phyloP scores from a whole-genome alignment of 177 flowering plant genomes.

The Vitis hybrid region DNA sequence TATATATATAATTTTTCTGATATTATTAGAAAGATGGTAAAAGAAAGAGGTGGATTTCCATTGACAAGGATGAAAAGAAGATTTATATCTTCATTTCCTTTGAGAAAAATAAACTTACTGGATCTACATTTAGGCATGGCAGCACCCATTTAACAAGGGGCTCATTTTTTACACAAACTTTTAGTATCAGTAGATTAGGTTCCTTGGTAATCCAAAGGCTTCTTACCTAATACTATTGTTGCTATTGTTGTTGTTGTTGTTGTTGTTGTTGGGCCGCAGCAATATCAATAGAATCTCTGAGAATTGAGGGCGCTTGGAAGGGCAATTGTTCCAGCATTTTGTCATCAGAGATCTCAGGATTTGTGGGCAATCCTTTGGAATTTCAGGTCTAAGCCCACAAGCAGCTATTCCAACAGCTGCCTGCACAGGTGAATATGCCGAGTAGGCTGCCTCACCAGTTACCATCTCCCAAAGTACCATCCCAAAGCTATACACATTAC shows the following conservation, averaged over 20 bases:
- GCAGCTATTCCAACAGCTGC: conserved; percentile 99
- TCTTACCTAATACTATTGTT: conserved; percentile 29
- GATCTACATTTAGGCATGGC: conserved; percentile 15
- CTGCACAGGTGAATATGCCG: conserved; percentile 86
- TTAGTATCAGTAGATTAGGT: conserved; percentile 7
- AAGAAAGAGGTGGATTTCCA: not conserved
- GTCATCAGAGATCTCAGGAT: conserved; percentile 66
- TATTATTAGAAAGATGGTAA: not conserved
- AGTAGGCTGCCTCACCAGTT: conserved; percentile 85
- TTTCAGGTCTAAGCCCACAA: conserved; percentile 91
- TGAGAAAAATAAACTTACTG: conserved; percentile 1
- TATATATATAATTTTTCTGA: not conserved
- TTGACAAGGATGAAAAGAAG: not conserved
- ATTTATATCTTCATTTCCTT: conserved; percentile 15
- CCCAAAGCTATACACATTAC: conserved; percentile 91
- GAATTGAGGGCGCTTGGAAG: conserved; percentile 83
- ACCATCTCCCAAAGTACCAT: conserved; percentile 98
- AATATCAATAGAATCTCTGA: conserved; percentile 64
- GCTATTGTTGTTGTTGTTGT: conserved; percentile 24
- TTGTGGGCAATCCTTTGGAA: conserved; percentile 86
- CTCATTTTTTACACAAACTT: not conserved
- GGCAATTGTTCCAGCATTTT: conserved; percentile 85
- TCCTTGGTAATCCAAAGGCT: not conserved
- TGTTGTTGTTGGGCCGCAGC: conserved; percentile 32
- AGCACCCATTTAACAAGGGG: not conserved